Conservation (phyloP, 2,329 filamentous ascomycete species). For the Stachybotrys elegans region DNA sequence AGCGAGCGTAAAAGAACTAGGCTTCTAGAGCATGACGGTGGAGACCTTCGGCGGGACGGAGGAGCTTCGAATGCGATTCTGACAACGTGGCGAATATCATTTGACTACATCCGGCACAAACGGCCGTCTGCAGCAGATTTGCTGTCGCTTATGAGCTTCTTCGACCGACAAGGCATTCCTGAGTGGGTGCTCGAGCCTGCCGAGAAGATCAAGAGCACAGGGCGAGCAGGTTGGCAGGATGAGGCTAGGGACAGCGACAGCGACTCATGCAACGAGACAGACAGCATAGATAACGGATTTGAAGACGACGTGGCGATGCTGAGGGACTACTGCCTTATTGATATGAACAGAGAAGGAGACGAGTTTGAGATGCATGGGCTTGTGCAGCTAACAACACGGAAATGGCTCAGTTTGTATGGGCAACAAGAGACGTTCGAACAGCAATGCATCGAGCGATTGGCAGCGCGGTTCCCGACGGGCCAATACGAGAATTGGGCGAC, state of each 20-base stretch:
- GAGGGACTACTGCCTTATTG: neutral
- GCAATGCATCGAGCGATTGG: neutral
- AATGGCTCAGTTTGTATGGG: neutral
- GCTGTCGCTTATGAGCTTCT: conserved; percentile 7
- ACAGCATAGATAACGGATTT: neutral
- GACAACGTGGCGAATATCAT: conserved; percentile 23
- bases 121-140: conserved; percentile 4
- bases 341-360: neutral
- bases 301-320: neutral
- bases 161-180: conserved; percentile 4
- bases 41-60: conserved; percentile 12
- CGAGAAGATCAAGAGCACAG: neutral
- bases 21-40: conserved; percentile 19
- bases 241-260: neutral
- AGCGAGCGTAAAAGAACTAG: conserved; percentile 19
- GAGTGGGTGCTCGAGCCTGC: neutral
- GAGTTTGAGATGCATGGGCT: conserved; percentile 11
- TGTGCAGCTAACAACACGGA: conserved; percentile 6
- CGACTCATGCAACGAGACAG: neutral
- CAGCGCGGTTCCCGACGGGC: conserved; percentile 11
- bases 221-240: neutral
- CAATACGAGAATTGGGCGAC: conserved; percentile 2
- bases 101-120: conserved; percentile 20
- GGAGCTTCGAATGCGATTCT: conserved; percentile 9
- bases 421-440: neutral